Base-by-base conservation (phyloP, 2,329 filamentous ascomycete species). In the Leptographium procerum region DNA sequence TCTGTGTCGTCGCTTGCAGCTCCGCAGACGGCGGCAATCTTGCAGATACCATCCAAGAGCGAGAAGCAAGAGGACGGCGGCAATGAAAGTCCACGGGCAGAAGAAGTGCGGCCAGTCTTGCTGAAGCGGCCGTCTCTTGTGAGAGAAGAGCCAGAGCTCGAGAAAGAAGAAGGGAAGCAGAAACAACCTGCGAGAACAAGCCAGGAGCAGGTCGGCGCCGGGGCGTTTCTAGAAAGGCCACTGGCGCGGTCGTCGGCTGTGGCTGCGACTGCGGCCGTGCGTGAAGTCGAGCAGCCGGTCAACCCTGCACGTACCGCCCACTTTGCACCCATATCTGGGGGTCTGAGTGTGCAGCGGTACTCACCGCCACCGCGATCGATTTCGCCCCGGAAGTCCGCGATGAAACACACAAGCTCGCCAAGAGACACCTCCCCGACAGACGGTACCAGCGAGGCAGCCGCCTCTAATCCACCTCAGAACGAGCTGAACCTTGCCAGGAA, bases 351-450 rank as follows among this genome's bases (percentile, higher is more conserved):
- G 31, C 84, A 51, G 11, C 61, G 77, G 62, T 87, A 91, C 66
- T 79, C 83, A 57, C 88, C 88, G 7, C 84, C 86, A 26, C 75
- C 83, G 33, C 79, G 88, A 53, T 89, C 87, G 6, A 74, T 87
- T 13, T 91, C 88, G 0, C 88, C 88, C 11, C 83, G 84, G 52
- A 92, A 92, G 68, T 90, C 88, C 1, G 88, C 87, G 1, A 67
- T 91, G 62, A 91, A 91, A 68, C 77, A 84, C 33, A 77, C 75
- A 1, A 83, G 81, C 54, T 78, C 83, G 1, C 76, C 79, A 59
- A 66, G 79, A 65, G 73, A 77, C 62, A 65, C 74, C 36, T 78
- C 83, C 57, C 76, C 83, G 52, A 72, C 78, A 52, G 73, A 77
- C 63, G 59, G 68, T 50, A 64, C 58, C 36, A 66, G 65, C 14